These are phyloP conservation scores for Eucalyptus brandiana DNA, from an alignment of 345 rosid genomes.

Conservation along the genomic window DNA sequence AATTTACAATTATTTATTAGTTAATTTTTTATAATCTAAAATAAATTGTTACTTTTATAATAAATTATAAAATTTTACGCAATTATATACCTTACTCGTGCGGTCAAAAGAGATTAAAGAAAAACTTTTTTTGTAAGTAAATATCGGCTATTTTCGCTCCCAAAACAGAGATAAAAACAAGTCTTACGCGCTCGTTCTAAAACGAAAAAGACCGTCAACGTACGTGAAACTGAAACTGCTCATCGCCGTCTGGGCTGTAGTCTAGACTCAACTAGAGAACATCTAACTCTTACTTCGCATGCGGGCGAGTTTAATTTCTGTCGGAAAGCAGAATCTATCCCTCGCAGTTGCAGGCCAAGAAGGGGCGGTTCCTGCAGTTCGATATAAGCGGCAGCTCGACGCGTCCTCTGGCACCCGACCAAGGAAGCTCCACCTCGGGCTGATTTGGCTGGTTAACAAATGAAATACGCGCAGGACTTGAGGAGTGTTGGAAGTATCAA, in stretches of 20 bases:
- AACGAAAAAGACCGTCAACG: no score
- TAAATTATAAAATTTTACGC: no score
- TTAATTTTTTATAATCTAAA: no score
- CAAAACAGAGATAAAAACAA: neutral
- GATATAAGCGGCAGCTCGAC: neutral
- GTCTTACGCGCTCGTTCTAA: neutral
- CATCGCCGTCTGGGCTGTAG: neutral
- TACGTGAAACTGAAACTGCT: neutral
- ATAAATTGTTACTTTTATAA: fast-evolving
- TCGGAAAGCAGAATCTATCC: neutral
- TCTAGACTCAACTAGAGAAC: neutral
- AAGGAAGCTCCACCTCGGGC: neutral
- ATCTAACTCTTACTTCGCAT: neutral
- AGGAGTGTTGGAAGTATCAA: neutral
- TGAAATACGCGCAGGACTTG: neutral
- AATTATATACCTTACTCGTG: no score
- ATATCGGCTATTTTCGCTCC: neutral
- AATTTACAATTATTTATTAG: no score
- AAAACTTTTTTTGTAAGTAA: no score
- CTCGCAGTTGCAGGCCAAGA: neutral
- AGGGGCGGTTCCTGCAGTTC: neutral
- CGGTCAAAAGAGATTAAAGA: no score
- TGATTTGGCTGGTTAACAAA: neutral
- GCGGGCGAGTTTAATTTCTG: neutral
- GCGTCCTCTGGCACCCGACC: neutral